phyloP scores from a whole-genome alignment of 805 yeast species.

The Candida schatavii region DNA sequence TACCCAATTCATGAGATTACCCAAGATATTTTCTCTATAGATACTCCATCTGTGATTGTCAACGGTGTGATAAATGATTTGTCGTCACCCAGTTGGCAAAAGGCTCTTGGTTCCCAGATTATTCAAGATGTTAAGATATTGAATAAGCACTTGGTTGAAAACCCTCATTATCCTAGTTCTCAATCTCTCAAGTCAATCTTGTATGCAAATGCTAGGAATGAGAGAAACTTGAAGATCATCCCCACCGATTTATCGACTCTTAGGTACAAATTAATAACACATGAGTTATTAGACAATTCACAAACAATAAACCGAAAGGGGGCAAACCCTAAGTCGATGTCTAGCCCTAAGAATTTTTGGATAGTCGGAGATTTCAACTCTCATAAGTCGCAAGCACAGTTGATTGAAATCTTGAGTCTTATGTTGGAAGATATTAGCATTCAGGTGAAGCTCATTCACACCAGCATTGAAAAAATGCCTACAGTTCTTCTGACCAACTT shows the following conservation, averaged over 20 bases:
- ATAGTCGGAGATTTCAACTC: slow-evolving; percentile 57
- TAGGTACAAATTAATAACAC: slow-evolving; percentile 28
- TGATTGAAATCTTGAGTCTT: slow-evolving; percentile 33
- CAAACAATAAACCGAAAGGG: too few relatives aligned
- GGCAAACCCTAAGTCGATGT: slow-evolving; percentile 7
- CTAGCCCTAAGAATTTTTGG: slow-evolving; percentile 50
- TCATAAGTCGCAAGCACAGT: slow-evolving; percentile 38
- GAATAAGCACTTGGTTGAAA: slow-evolving; percentile 18
- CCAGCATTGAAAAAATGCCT: slow-evolving; percentile 9
- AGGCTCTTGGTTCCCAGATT: slow-evolving; percentile 49
- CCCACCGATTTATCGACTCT: slow-evolving; percentile 33
- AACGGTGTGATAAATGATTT: slow-evolving; percentile 70
- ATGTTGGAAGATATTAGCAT: slow-evolving; percentile 21
- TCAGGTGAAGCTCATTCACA: slow-evolving; percentile 36
- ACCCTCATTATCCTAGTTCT: slow-evolving; percentile 6
- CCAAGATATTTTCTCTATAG: slow-evolving; percentile 32
- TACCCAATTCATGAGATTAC: slow-evolving; percentile 19
- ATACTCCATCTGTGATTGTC: slow-evolving; percentile 53
- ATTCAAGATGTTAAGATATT: slow-evolving; percentile 48
- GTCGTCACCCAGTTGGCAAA: slow-evolving; percentile 52
- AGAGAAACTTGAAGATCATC: slow-evolving; percentile 44
- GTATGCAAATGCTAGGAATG: slow-evolving; percentile 36
- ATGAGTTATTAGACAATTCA: slow-evolving; percentile 24
- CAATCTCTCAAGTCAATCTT: slow-evolving; percentile 39
- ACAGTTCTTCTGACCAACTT: not conserved